Conservation (phyloP, 768 basidiomycete species). For the Pisolithus albus region DNA sequence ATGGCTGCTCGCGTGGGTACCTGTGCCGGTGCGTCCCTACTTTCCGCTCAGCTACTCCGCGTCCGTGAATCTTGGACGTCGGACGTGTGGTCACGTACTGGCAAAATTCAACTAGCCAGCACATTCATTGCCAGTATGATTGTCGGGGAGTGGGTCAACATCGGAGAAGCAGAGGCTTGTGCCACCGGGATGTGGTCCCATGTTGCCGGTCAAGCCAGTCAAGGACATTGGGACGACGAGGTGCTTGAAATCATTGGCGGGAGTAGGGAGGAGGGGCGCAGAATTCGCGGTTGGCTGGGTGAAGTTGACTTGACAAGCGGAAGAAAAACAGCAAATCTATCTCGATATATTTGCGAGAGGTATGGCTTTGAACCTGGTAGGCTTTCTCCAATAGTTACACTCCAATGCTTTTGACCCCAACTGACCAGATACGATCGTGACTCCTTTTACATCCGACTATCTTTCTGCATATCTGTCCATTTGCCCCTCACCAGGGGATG, state of each 20-base stretch:
- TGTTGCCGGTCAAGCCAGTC: conserved; percentile 22
- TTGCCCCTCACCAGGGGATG: conserved; percentile 64
- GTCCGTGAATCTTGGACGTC: conserved; percentile 73
- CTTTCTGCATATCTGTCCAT: conserved; percentile 74
- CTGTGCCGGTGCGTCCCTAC: conserved; percentile 59
- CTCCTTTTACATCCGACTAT: conserved; percentile 72
- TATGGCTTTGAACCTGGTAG: conserved; percentile 75
- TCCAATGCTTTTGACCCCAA: background rate
- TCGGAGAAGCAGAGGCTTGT: conserved; percentile 72
- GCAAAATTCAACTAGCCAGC: conserved; percentile 70
- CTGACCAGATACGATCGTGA: conserved; percentile 56
- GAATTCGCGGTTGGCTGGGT: conserved; percentile 75
- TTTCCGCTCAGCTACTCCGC: conserved; percentile 70
- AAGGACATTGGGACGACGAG: conserved; percentile 71
- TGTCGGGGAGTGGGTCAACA: conserved; percentile 62
- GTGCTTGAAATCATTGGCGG: conserved; percentile 76
- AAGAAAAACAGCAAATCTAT: conserved; percentile 56
- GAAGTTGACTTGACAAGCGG: conserved; percentile 68
- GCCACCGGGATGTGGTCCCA: conserved; percentile 77
- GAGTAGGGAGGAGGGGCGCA: conserved; percentile 61
- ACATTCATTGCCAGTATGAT: conserved; percentile 68
- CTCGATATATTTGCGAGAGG: conserved; percentile 70
- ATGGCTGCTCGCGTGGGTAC: conserved; percentile 75
- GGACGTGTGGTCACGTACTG: conserved; percentile 75
- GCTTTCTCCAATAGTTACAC: conserved; percentile 1